These are phyloP conservation scores for Hyphodiscus sp. DNA, from an alignment of 2,329 filamentous ascomycete species.

Conservation along the genomic window DNA sequence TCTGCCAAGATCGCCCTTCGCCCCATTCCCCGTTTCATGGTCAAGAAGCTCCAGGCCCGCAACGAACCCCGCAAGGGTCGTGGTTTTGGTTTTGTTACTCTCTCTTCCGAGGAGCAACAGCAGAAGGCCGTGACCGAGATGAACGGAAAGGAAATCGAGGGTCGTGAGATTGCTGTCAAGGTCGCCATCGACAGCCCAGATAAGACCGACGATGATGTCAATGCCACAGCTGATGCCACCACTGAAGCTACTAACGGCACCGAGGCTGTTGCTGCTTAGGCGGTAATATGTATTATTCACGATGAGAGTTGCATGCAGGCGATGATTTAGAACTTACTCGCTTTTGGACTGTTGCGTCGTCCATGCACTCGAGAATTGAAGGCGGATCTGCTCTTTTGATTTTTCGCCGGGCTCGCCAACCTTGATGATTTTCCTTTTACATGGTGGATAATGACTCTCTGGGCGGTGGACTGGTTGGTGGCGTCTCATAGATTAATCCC, in stretches of 20 bases:
- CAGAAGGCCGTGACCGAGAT: slow-evolving; percentile 96
- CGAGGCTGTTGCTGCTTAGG: slow-evolving; percentile 29
- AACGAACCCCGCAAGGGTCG: slow-evolving; percentile 98
- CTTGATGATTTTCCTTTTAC: slow-evolving; percentile 30
- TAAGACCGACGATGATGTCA: slow-evolving; percentile 86
- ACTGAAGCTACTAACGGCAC: background rate
- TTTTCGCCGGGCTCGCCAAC: slow-evolving; percentile 15
- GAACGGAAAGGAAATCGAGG: slow-evolving; percentile 99
- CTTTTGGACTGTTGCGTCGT: background rate
- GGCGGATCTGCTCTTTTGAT: slow-evolving; percentile 17
- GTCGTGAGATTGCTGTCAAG: slow-evolving; percentile 99
- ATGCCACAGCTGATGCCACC: slow-evolving; percentile 40
- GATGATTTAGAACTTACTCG: slow-evolving; percentile 11
- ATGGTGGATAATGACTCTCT: slow-evolving; percentile 18
- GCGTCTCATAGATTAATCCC: slow-evolving; percentile 21
- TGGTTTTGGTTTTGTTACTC: slow-evolving; percentile 96
- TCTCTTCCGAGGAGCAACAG: slow-evolving; percentile 91
- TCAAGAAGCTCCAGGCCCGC: slow-evolving; percentile 98
- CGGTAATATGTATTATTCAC: slow-evolving; percentile 28
- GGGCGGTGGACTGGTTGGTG: slow-evolving; percentile 19
- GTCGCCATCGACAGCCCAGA: slow-evolving; percentile 98
- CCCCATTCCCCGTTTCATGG: slow-evolving; percentile 98
- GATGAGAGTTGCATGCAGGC: slow-evolving; percentile 22
- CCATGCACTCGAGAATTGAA: slow-evolving; percentile 8
- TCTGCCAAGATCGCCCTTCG: slow-evolving; percentile 98